These are phyloP conservation scores for Trichoderma harzianum DNA, from an alignment of 2,329 filamentous ascomycete genomes.

Conservation along the genomic window DNA sequence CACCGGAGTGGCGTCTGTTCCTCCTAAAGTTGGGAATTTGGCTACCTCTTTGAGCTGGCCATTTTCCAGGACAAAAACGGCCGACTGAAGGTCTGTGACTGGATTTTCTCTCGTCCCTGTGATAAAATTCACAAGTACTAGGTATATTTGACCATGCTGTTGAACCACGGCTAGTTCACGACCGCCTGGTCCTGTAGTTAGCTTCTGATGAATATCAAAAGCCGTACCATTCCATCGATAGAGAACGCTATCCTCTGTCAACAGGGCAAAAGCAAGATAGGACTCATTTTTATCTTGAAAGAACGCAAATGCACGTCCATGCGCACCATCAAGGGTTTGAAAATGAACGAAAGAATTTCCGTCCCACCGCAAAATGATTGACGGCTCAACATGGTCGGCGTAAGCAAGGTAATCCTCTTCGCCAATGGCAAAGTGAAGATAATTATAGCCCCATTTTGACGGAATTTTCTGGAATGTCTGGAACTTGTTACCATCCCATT, in stretches of 20 bases:
- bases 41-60: neutral
- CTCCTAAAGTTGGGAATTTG: neutral
- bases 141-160: neutral
- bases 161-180: neutral
- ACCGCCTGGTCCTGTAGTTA: neutral
- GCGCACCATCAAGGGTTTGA: neutral
- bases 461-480: neutral
- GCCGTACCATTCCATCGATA: neutral
- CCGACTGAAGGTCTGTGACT: neutral
- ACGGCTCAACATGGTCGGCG: neutral
- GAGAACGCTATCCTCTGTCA: neutral
- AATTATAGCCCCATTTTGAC: neutral
- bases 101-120: neutral
- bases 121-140: neutral
- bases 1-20: neutral
- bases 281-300: neutral
- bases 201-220: neutral
- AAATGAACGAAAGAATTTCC: neutral
- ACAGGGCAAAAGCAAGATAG: neutral
- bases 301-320: neutral
- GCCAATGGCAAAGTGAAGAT: neutral
- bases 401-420: neutral
- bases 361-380: neutral
- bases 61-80: neutral
- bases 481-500: neutral